Conservation (phyloP, 2,329 filamentous ascomycete genomes). For the Ophiobolus disseminans region DNA sequence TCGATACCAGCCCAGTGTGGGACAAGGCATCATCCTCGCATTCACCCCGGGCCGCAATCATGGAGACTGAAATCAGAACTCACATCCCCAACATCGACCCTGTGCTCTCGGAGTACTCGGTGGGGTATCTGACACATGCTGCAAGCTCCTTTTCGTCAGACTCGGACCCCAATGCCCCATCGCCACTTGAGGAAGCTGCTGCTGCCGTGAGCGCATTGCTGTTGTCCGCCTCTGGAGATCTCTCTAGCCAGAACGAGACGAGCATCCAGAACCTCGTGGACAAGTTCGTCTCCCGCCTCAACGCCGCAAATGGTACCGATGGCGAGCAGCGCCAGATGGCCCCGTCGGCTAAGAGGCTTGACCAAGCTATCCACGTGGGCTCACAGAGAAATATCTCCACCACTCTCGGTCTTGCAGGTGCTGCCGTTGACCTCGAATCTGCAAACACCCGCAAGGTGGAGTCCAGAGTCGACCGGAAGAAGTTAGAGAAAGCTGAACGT, state of each 20-base stretch:
- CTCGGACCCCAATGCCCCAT: slow-evolving; percentile 69
- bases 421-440: slow-evolving; percentile 88
- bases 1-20: slow-evolving; percentile 23
- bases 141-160: slow-evolving; percentile 82
- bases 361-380: slow-evolving; percentile 94
- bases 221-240: slow-evolving; percentile 88
- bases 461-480: slow-evolving; percentile 97
- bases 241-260: slow-evolving; percentile 73
- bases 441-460: slow-evolving; percentile 93
- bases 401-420: slow-evolving; percentile 84
- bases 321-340: slow-evolving; percentile 73
- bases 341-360: slow-evolving; percentile 81
- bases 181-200: slow-evolving; percentile 84
- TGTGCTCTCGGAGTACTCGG: slow-evolving; percentile 88
- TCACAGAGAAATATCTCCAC: slow-evolving; percentile 95
- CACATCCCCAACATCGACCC: slow-evolving; percentile 88
- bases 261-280: slow-evolving; percentile 83
- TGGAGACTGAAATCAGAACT: slow-evolving; percentile 88
- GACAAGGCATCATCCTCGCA: slow-evolving; percentile 22
- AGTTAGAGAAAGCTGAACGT: slow-evolving; percentile 96
- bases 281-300: slow-evolving; percentile 87
- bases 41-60: slow-evolving; percentile 49
- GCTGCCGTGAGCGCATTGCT: slow-evolving; percentile 85
- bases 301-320: slow-evolving; percentile 72
- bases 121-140: slow-evolving; percentile 92